Percentiles rank a stretch among this genome's conserved stretches.
Conservation (phyloP, 768 basidiomycete species). For the Lactifluus piperatus region DNA sequence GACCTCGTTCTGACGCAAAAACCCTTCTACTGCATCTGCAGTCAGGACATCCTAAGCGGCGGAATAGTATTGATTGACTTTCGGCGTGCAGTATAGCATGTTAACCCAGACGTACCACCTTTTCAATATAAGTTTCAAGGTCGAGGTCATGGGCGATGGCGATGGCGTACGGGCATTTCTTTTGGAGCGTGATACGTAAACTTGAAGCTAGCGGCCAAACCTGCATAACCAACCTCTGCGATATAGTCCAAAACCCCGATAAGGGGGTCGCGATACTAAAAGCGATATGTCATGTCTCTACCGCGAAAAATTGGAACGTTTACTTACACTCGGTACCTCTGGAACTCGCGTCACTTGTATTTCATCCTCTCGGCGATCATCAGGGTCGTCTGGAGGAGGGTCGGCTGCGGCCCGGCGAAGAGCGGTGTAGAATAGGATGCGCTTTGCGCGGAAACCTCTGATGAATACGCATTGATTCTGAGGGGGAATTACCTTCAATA, state of each 20-base stretch:
- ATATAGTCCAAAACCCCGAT: constrained; percentile 8
- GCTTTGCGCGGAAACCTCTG: constrained; percentile 4
- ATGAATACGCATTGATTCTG: too few species aligned
- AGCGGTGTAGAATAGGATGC: background rate
- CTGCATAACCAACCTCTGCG: background rate
- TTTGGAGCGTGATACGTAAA: background rate
- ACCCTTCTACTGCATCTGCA: too few species aligned
- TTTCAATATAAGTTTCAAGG: background rate
- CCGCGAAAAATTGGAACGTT: background rate
- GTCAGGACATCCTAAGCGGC: too few species aligned
- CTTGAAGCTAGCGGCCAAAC: too few species aligned
- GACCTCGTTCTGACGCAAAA: too few species aligned
- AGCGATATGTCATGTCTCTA: too few species aligned
- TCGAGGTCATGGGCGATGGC: too few species aligned
- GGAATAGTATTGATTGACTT: background rate
- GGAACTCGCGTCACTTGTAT: too few species aligned
- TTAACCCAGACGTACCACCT: background rate
- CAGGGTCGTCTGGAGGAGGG: background rate
- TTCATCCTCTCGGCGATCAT: too few species aligned
- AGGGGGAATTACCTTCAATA: too few species aligned
- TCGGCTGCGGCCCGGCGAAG: background rate
- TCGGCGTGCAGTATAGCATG: background rate
- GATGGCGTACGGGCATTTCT: constrained; percentile 5
- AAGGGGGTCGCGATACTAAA: too few species aligned
- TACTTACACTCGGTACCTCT: too few species aligned